Conservation (phyloP, 345 rosid genomes). For the Kernera saxatilis region DNA sequence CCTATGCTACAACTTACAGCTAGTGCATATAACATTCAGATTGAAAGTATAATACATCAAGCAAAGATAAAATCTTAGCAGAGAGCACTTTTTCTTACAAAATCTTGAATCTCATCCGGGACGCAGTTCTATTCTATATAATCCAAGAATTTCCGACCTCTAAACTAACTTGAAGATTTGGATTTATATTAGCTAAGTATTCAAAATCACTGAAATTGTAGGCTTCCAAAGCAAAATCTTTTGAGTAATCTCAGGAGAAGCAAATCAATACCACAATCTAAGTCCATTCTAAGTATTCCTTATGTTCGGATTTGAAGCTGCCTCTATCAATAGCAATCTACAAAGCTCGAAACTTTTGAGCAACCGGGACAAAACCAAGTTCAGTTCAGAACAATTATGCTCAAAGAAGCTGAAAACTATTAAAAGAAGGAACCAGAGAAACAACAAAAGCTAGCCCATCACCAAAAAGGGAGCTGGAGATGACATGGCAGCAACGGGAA, state of each 20-base stretch:
- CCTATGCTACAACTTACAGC: neutral
- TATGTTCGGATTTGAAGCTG: neutral
- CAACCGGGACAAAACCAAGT: neutral
- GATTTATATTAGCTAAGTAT: neutral
- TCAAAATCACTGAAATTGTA: neutral
- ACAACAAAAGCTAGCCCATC: neutral
- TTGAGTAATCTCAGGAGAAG: neutral
- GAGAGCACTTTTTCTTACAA: neutral
- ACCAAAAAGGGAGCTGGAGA: slow-evolving; percentile 12
- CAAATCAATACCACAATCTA: neutral
- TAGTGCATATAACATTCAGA: neutral
- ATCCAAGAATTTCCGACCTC: neutral
- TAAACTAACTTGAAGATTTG: neutral
- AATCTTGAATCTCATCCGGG: neutral
- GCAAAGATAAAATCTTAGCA: neutral
- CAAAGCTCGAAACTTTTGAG: neutral
- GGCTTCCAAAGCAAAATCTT: neutral
- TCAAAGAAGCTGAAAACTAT: neutral
- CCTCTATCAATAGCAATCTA: neutral
- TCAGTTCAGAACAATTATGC: slow-evolving; percentile 2
- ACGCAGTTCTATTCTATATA: neutral
- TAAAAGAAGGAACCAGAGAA: neutral
- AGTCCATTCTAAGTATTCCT: neutral
- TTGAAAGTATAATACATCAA: neutral
- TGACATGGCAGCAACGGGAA: neutral